A percentile compares a stretch with the other conserved stretches of the same genome.
These are phyloP conservation scores for Sugiyamaella americana DNA, from an alignment of 805 yeast species.

Conservation along the genomic window DNA sequence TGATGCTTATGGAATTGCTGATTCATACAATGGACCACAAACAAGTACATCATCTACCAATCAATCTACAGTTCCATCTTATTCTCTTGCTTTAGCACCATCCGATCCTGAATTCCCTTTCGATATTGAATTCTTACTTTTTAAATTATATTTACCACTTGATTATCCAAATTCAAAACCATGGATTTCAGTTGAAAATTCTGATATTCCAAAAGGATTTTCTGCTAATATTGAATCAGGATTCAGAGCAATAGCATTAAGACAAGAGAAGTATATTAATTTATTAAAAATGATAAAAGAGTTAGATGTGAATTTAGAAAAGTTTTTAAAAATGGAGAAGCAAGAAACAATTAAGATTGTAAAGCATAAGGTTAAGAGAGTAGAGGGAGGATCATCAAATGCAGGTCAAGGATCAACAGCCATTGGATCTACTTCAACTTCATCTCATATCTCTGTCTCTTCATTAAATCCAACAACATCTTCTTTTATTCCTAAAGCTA, in stretches of 20 bases:
- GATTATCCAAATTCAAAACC: constrained; percentile 51
- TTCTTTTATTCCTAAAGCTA: constrained; percentile 18
- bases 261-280: constrained; percentile 33
- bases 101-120: constrained; percentile 71
- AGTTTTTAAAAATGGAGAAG: constrained; percentile 52
- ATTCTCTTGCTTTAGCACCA: constrained; percentile 34
- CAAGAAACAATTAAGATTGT: constrained; percentile 58
- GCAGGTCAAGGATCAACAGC: not conserved
- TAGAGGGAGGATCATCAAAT: not conserved
- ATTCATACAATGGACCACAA: not conserved
- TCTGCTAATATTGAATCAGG: constrained; percentile 64
- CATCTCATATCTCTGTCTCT: not conserved
- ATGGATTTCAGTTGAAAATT: constrained; percentile 50
- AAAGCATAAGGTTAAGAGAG: constrained; percentile 22
- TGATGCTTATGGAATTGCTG: not conserved
- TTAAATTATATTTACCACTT: constrained; percentile 50
- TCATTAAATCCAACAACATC: constrained; percentile 4
- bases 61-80: not conserved
- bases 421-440: not conserved
- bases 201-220: constrained; percentile 64
- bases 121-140: constrained; percentile 47
- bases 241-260: constrained; percentile 42
- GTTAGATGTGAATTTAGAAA: constrained; percentile 54
- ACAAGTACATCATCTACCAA: not conserved
- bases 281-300: constrained; percentile 49